Evolutionary conservation across 768 basidiomycete genomes (phyloP).

Genomic region (Tricholoma sp.): DNA sequence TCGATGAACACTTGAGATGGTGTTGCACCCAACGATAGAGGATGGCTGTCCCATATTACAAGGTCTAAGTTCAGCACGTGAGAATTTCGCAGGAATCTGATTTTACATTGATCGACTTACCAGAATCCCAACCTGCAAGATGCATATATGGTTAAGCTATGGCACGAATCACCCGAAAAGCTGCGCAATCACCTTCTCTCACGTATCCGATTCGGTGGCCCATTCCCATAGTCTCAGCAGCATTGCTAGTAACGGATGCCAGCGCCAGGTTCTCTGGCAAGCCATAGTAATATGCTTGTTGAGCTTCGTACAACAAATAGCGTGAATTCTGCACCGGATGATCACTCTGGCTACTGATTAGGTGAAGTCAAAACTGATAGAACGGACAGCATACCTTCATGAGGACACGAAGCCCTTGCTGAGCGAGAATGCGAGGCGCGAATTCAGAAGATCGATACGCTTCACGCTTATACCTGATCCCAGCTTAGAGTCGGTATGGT

Average conservation of each 20-base stretch:
- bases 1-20: conserved; percentile 88
- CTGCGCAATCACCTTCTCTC: conserved; percentile 41
- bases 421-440: conserved; percentile 68
- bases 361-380: background rate
- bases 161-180: background rate
- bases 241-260: conserved; percentile 65
- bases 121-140: conserved; percentile 67
- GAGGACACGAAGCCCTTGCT: conserved; percentile 60
- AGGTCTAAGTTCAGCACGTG: conserved; percentile 43
- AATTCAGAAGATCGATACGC: conserved; percentile 79
- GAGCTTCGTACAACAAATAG: conserved; percentile 78
- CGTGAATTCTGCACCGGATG: conserved; percentile 65
- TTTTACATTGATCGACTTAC: conserved; percentile 22
- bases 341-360: conserved; percentile 44
- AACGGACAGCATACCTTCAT: conserved; percentile 56
- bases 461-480: conserved; percentile 67
- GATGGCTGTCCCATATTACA: conserved; percentile 83
- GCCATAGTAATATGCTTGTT: conserved; percentile 80
- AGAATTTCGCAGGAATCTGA: background rate
- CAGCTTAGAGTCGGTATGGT: background rate
- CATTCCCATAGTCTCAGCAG: conserved; percentile 73
- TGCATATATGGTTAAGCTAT: background rate
- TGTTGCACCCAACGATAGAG: conserved; percentile 80
- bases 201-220: conserved; percentile 81
- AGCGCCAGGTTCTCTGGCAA: conserved; percentile 67